A percentile compares a stretch with the other conserved stretches of the same genome.
phyloP scores from a whole-genome alignment of 164 flowering plant genomes.

The Stephania cephalantha region DNA sequence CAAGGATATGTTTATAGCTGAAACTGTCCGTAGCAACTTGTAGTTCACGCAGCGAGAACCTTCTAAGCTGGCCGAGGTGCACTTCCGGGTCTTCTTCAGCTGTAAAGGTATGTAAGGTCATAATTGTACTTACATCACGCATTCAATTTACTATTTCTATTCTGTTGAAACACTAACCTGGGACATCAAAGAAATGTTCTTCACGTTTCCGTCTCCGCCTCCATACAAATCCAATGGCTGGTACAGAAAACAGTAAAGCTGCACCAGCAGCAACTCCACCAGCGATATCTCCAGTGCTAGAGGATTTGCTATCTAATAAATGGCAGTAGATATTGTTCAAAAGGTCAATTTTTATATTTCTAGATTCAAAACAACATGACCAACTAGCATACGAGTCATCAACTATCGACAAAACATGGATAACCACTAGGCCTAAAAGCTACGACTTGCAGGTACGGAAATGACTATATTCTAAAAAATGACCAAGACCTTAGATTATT shows the following conservation, averaged over 20 bases:
- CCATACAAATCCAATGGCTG: conserved; percentile 42
- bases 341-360: neutral
- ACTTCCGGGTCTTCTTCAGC: conserved; percentile 45
- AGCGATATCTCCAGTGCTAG: conserved; percentile 42
- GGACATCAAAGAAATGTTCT: conserved; percentile 42
- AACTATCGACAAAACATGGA: neutral
- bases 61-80: conserved; percentile 40
- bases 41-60: conserved; percentile 33
- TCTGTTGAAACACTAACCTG: conserved; percentile 26
- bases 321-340: neutral
- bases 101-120: conserved; percentile 10
- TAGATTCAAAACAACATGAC: neutral
- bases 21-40: conserved; percentile 38
- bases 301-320: conserved; percentile 20
- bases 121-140: neutral
- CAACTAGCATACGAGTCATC: neutral
- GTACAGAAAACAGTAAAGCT: conserved; percentile 43
- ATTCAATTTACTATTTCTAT: neutral
- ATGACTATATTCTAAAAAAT: no score
- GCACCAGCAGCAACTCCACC: conserved; percentile 53
- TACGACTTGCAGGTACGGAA: no score
- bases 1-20: conserved; percentile 33
- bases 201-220: conserved; percentile 40
- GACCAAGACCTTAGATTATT: no score
- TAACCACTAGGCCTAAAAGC: no score